Conservation (phyloP, 2,329 filamentous ascomycete species). For the Westerdykella sp. region DNA sequence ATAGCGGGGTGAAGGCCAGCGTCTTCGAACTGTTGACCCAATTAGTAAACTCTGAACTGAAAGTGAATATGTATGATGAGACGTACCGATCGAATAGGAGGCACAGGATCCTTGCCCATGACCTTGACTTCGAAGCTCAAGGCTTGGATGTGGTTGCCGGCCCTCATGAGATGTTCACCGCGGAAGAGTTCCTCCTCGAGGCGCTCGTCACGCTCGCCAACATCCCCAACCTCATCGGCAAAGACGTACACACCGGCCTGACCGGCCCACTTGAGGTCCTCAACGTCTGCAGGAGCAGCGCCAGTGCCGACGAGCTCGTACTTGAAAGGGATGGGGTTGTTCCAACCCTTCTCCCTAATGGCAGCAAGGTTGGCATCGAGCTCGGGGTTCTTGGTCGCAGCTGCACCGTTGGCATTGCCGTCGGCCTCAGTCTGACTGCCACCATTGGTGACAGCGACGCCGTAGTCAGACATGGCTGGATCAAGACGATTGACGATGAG, state of each 20-base stretch:
- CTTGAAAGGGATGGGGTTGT: constrained; percentile 43
- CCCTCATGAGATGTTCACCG: constrained; percentile 44
- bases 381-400: constrained; percentile 15
- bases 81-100: constrained; percentile 48
- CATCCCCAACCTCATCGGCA: constrained; percentile 77
- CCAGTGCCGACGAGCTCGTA: constrained; percentile 38
- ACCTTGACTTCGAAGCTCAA: constrained; percentile 49
- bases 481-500: no score
- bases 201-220: constrained; percentile 64
- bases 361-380: constrained; percentile 20
- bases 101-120: constrained; percentile 44
- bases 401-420: not conserved
- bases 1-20: constrained; percentile 83
- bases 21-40: constrained; percentile 55
- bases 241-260: constrained; percentile 71
- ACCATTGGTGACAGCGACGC: no score
- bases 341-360: constrained; percentile 43
- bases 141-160: constrained; percentile 59
- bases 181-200: constrained; percentile 74
- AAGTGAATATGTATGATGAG: not conserved
- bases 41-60: constrained; percentile 10
- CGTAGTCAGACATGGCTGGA: no score
- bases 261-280: constrained; percentile 41
- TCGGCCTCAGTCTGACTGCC: no score
- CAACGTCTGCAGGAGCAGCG: constrained; percentile 8